phyloP scores from a whole-genome alignment of 768 basidiomycete genomes.

The Rhodotorula toruloides region DNA sequence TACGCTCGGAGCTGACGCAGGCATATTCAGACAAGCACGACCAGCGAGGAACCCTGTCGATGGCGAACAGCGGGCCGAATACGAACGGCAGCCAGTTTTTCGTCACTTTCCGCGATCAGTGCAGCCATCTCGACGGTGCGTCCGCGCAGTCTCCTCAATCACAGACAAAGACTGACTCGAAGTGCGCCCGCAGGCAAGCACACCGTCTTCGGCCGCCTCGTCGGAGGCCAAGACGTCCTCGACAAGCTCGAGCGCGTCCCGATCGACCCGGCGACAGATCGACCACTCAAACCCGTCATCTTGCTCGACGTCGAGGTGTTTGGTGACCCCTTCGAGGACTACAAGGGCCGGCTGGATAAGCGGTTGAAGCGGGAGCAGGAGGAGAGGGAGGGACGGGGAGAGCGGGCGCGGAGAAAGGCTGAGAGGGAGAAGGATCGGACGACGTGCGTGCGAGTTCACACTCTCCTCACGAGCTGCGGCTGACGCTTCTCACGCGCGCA shows the following conservation, averaged over 20 bases:
- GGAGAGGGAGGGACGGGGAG: slow-evolving; percentile 41
- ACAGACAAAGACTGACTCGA: background rate
- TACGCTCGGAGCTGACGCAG: background rate
- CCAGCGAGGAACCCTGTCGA: slow-evolving; percentile 73
- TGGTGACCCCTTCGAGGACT: slow-evolving; percentile 83
- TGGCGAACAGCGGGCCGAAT: slow-evolving; percentile 90
- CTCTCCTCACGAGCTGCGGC: too few species aligned
- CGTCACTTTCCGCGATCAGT: slow-evolving; percentile 72
- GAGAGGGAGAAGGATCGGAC: slow-evolving; percentile 50
- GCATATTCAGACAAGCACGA: slow-evolving; percentile 46
- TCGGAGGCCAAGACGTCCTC: slow-evolving; percentile 88
- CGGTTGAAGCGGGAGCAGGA: slow-evolving; percentile 52
- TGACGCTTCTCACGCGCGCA: background rate
- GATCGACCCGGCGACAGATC: slow-evolving; percentile 70
- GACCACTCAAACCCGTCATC: slow-evolving; percentile 74
- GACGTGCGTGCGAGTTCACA: slow-evolving; percentile 46
- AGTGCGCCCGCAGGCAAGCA: slow-evolving; percentile 33
- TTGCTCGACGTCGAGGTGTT: slow-evolving; percentile 41
- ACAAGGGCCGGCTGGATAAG: slow-evolving; percentile 70
- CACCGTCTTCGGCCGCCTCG: slow-evolving; percentile 85
- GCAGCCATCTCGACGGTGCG: slow-evolving; percentile 78
- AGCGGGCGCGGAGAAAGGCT: slow-evolving; percentile 38
- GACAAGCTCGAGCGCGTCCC: slow-evolving; percentile 75
- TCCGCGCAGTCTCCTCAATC: slow-evolving; percentile 48
- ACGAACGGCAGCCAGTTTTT: slow-evolving; percentile 92